Base-by-base conservation (phyloP, 805 yeast species). In the Metschnikowia vanudenii region DNA sequence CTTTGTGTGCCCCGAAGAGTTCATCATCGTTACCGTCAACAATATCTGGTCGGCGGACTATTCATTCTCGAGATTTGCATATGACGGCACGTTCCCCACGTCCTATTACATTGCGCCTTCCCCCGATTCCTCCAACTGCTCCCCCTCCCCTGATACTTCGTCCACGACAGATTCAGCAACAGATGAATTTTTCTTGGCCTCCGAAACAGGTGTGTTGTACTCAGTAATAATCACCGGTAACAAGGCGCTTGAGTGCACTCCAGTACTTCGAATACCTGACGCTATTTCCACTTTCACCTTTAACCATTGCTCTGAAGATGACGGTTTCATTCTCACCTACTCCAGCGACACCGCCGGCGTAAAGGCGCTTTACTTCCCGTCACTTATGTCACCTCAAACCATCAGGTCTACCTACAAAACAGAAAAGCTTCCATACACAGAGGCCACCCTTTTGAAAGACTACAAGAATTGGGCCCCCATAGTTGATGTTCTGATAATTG, bases 391-490 rank as follows among this genome's bases (percentile, higher is more conserved):
- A 12, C 36, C 29, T 6, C 40, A 34, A 6, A n/a, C 38, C 26
- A 30, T 6, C 4, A 33, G 28, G n/a, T 13, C 46, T 17, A 16
- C 16, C 30, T 10, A 36, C 12, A 22, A 22, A 16, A 20, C 13
- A 3, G 40, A 41, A 45, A 59, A 46, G 43, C 41, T 51, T 7
- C 49, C 54, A 1, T 65, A 57, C 38, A 63, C 63, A 19, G 53
- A 45, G 24, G 65, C 63, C 5, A 51, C 51, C 22, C 42, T 67
- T 6, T 29, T 64, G 2, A 55, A 56, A 2, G 71, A 63, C 43
- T 71, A 65, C 56, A 65, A 63, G 31, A 74, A 71, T 50, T 77
- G 82, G 81, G 66, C 80, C 0, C 81, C 81, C 0, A 42, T 76
- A 1, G 47, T 72, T 16, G 80, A 76, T 56, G 55, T 71, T 1